Conservation (phyloP, 2,329 filamentous ascomycete genomes). For the Arthrobotrys conoides region DNA sequence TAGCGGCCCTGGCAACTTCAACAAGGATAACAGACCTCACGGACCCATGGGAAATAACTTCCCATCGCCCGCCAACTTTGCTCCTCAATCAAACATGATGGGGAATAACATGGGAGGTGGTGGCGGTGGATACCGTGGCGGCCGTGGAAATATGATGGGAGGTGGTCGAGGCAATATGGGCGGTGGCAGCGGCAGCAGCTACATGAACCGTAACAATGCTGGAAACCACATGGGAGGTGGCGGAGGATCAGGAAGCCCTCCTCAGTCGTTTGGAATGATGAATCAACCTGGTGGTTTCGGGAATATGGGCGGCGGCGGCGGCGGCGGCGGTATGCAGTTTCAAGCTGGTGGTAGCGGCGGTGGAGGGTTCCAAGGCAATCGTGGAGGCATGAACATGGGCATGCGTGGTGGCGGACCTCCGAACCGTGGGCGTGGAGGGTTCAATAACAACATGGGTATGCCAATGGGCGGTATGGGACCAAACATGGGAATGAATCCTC, state of each 20-base stretch:
- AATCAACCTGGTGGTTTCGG: slow-evolving; percentile 67
- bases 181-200: slow-evolving; percentile 68
- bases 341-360: slow-evolving; percentile 68
- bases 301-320: slow-evolving; percentile 67
- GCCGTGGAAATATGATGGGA: slow-evolving; percentile 65
- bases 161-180: slow-evolving; percentile 67
- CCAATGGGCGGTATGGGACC: slow-evolving; percentile 73
- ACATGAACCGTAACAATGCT: slow-evolving; percentile 70
- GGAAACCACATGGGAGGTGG: slow-evolving; percentile 67
- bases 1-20: slow-evolving; percentile 67
- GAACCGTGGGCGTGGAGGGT: slow-evolving; percentile 73
- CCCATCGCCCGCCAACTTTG: slow-evolving; percentile 63
- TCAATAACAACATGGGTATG: slow-evolving; percentile 68
- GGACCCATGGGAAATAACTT: slow-evolving; percentile 67
- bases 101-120: slow-evolving; percentile 67
- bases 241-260: slow-evolving; percentile 64
- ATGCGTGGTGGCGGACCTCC: slow-evolving; percentile 72
- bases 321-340: slow-evolving; percentile 69
- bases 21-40: slow-evolving; percentile 65
- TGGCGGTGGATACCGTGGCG: slow-evolving; percentile 72
- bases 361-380: slow-evolving; percentile 68
- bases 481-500: slow-evolving; percentile 69
- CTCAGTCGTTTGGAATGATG: slow-evolving; percentile 62
- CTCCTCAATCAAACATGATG: slow-evolving; percentile 60
- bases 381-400: slow-evolving; percentile 70